Evolutionary conservation across 176 grass and related monocot genomes (phyloP), one percentile per base, ranked within the genome.

Genomic region (Calamus simplicifolius): DNA sequence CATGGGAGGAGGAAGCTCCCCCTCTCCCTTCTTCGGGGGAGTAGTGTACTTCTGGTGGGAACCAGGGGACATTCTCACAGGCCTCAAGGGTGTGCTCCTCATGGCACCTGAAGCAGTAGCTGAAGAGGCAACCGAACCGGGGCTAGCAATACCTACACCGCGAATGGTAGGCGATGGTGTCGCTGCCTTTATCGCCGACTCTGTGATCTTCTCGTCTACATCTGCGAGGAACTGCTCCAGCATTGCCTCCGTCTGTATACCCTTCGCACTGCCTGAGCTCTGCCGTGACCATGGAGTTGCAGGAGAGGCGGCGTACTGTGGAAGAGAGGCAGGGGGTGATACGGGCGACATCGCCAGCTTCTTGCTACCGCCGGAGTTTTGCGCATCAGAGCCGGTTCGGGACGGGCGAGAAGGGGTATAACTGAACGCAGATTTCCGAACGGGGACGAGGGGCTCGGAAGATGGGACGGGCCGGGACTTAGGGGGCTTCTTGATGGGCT

Each of bases 1-100:
- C 81, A 97, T 88, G 5, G 93, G 93, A 58, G 84, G 73, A 69
- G 84, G 83, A 64, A 97, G 72, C 62, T 97, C 93, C 52, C 81
- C 87, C 64, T 97, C 93, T 50, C 87, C 81, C 73, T 97, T 97
- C 72, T 97, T 97, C 38, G 76, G 76, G 3, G 87, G 77, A 0
- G 81, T 85, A 58, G 59, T 85, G 75, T 90, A 90, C 55, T 85
- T 85, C 59, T 90, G 73, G 72, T 83, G 80, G 30, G 87, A 91
- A 17, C 81, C 76, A 79, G 93, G 87, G 75, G 93, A 97, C 93
- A 97, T 97, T 51, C 81, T 86, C 60, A 87, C 93, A 68, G 87
- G 73, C 67, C 87, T 91, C 69, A 87, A 58, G 50, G 86, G 83
- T 69, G 83, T 96, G 52, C 75, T 82, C 56, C 83, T 85, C 75